phyloP scores from a whole-genome alignment of 768 basidiomycete species.

The Pleurotus cornucopiae region DNA sequence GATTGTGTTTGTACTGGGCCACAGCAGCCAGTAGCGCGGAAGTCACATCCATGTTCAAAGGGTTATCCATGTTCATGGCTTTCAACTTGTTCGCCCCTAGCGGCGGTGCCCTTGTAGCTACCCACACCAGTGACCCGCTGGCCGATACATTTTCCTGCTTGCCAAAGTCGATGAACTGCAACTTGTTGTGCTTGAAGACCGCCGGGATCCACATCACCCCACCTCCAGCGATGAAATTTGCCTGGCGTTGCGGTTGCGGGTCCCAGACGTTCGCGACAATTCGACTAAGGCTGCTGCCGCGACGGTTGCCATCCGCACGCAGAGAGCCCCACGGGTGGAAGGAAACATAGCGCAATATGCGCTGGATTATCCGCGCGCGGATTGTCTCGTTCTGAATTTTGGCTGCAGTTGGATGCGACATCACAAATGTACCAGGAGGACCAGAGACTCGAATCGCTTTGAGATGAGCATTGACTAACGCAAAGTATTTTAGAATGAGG shows the following conservation, averaged over 20 bases:
- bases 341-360: slow-evolving; percentile 67
- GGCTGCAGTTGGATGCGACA: slow-evolving; percentile 32
- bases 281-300: slow-evolving; percentile 36
- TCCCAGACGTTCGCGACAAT: slow-evolving; percentile 50
- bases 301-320: slow-evolving; percentile 57
- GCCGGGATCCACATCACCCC: slow-evolving; percentile 65
- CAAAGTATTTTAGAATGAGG: slow-evolving; percentile 8
- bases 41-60: slow-evolving; percentile 41
- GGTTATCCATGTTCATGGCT: slow-evolving; percentile 18
- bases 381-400: slow-evolving; percentile 30
- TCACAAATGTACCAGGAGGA: slow-evolving; percentile 44
- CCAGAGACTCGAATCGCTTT: slow-evolving; percentile 34
- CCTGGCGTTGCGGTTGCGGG: slow-evolving; percentile 20
- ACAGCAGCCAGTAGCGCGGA: slow-evolving; percentile 15
- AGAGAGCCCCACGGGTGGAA: slow-evolving; percentile 74
- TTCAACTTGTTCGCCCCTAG: slow-evolving; percentile 25
- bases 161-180: slow-evolving; percentile 17
- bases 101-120: slow-evolving; percentile 57
- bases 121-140: slow-evolving; percentile 46
- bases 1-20: slow-evolving; percentile 12
- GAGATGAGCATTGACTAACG: slow-evolving; percentile 39
- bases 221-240: slow-evolving; percentile 50
- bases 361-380: slow-evolving; percentile 40
- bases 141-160: slow-evolving; percentile 2
- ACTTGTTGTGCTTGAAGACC: slow-evolving; percentile 20